phyloP scores from a whole-genome alignment of 1,139 yeast species.

The Pichia cactophila region DNA sequence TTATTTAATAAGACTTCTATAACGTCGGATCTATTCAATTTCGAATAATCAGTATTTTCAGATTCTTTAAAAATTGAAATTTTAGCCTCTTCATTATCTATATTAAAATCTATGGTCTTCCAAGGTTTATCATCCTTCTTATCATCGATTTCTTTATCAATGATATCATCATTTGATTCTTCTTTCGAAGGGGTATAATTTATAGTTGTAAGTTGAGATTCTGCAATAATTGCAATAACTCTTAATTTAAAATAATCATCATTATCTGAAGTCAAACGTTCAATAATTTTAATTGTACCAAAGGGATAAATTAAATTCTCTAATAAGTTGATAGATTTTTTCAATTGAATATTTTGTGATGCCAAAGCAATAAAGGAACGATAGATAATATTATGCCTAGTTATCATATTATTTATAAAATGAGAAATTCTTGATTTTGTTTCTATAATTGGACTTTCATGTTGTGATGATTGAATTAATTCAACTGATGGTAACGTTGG shows the following conservation, averaged over 20 bases:
- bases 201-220: conserved; percentile 5
- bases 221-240: conserved; percentile 5
- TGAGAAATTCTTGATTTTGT: conserved; percentile 17
- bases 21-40: neutral
- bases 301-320: conserved; percentile 8
- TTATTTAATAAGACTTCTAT: neutral
- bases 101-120: conserved; percentile 7
- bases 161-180: neutral
- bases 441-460: neutral
- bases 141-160: neutral
- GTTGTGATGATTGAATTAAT: neutral
- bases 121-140: conserved; percentile 9
- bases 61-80: conserved; percentile 10
- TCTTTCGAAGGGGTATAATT: neutral
- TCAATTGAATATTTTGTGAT: conserved; percentile 21
- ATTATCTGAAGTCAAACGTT: neutral
- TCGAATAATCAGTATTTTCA: neutral
- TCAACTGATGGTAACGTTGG: conserved; percentile 7
- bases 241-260: neutral
- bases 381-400: conserved; percentile 22
- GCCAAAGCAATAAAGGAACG: conserved; percentile 25
- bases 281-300: conserved; percentile 8
- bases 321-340: conserved; percentile 1
- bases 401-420: conserved; percentile 25
- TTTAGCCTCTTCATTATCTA: conserved; percentile 9